Percentiles rank a stretch among this genome's conserved stretches.
phyloP scores from a whole-genome alignment of 495 filamentous ascomycete genomes.

The Entonaema liquescens region DNA sequence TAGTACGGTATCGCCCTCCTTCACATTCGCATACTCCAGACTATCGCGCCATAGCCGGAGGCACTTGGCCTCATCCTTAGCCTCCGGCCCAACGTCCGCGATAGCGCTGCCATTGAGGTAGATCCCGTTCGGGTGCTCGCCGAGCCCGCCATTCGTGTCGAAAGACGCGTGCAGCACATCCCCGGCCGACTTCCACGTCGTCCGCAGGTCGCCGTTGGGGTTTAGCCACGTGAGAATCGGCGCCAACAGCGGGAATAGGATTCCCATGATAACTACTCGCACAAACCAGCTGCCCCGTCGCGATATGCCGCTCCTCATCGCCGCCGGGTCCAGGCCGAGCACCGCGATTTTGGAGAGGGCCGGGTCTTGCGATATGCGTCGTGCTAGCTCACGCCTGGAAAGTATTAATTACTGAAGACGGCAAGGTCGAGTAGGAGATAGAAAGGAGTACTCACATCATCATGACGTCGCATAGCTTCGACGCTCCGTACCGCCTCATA shows the following conservation, averaged over 20 bases:
- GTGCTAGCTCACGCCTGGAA: constrained; percentile 48
- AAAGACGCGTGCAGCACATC: constrained; percentile 52
- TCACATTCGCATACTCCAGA: constrained; percentile 44
- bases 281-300: constrained; percentile 38
- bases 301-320: constrained; percentile 45
- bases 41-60: constrained; percentile 48
- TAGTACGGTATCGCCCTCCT: constrained; percentile 50
- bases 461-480: constrained; percentile 52
- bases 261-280: constrained; percentile 12
- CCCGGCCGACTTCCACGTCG: constrained; percentile 54
- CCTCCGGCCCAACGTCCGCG: constrained; percentile 41
- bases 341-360: constrained; percentile 44
- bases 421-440: neutral
- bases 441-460: constrained; percentile 45
- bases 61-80: constrained; percentile 50
- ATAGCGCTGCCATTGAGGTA: constrained; percentile 47
- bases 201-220: constrained; percentile 48
- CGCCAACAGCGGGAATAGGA: constrained; percentile 27
- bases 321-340: constrained; percentile 49
- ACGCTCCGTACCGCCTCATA: constrained; percentile 51
- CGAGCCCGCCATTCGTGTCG: constrained; percentile 42
- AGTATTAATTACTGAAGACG: constrained; percentile 4
- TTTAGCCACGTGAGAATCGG: constrained; percentile 32
- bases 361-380: constrained; percentile 46
- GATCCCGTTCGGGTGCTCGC: constrained; percentile 43